A percentile compares a stretch with the other conserved stretches of the same genome.
phyloP scores from a whole-genome alignment of 176 grass and related monocot species.

The Bothriochloa decipiens region DNA sequence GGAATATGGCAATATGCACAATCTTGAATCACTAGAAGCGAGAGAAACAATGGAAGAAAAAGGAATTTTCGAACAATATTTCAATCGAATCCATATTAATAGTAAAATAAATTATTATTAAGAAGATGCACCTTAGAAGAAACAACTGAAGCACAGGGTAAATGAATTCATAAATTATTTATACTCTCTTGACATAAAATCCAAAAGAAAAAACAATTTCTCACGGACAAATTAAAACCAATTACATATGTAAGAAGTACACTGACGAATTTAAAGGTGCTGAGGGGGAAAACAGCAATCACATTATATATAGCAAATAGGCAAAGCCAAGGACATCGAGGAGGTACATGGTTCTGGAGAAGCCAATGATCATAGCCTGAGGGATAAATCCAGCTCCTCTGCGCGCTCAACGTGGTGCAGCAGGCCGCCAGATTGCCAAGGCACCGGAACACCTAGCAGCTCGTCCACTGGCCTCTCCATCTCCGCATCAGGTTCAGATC shows the following conservation, averaged over 20 bases:
- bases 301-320: neutral
- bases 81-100: neutral
- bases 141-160: neutral
- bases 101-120: neutral
- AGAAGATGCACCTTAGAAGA: neutral
- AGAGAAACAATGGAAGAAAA: neutral
- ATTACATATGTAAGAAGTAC: neutral
- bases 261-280: neutral
- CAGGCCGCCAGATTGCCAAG: neutral
- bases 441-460: neutral
- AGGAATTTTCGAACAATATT: neutral
- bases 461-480: neutral
- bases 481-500: neutral
- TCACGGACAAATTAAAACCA: neutral
- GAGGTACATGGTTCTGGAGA: neutral
- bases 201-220: neutral
- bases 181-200: neutral
- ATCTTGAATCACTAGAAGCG: neutral
- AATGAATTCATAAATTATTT: conserved; percentile 9
- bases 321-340: neutral
- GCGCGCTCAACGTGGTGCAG: neutral
- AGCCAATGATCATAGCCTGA: conserved; percentile 20
- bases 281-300: neutral
- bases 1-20: conserved; percentile 1
- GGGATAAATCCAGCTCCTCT: conserved; percentile 21